Base-by-base conservation (phyloP, 2,329 filamentous ascomycete species). In the Aulographum hederae region DNA sequence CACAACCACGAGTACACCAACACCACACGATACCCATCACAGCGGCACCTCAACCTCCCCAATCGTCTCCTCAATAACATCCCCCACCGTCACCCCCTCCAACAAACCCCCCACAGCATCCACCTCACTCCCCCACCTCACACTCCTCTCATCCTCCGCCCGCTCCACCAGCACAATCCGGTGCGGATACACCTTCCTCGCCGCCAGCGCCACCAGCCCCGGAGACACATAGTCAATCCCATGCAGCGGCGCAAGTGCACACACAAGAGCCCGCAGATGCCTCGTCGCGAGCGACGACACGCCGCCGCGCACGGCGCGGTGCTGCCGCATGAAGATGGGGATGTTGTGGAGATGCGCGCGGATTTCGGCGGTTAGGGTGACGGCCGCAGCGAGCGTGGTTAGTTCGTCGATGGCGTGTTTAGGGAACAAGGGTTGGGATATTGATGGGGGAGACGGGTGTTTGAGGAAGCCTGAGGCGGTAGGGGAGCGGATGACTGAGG, bases 121-220 rank as follows among this genome's bases (percentile, higher is more conserved):
- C 0, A 77, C 41, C 32, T 78, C 73, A 50, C 86, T 94, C 0
- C 89, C 89, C 73, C 91, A 98, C 50, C 93, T 81, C 60, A 93
- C 67, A 49, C 84, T 94, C 30, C 84, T 66, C 56, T 95, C 89
- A 35, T 73, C 69, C 38, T 71, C 66, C 1, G 80, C 66, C 2
- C 57, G 54, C 0, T 77, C 70, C 34, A 94, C 66, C n/a, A n/a
- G n/a, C 11, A 68, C 54, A 19, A 98, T 72, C 6, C 84, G 74
- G 55, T 98, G 89, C 13, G 78, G 64, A 47, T 92, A 98, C 16
- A 92, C 68, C 56, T 95, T 95, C 37, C 71, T 71, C 2, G 77
- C 74, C 4, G 89, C 89, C 28, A 98, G 61, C 5, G 66, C 71
- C 14, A 94, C 75, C 17, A 95, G 66, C 1, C 81, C 78, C 0